Evolutionary conservation across 1,284 basidiomycete species (phyloP), one percentile per base, ranked within the genome.

Genomic region (Pseudozyma tsukubaensis): DNA sequence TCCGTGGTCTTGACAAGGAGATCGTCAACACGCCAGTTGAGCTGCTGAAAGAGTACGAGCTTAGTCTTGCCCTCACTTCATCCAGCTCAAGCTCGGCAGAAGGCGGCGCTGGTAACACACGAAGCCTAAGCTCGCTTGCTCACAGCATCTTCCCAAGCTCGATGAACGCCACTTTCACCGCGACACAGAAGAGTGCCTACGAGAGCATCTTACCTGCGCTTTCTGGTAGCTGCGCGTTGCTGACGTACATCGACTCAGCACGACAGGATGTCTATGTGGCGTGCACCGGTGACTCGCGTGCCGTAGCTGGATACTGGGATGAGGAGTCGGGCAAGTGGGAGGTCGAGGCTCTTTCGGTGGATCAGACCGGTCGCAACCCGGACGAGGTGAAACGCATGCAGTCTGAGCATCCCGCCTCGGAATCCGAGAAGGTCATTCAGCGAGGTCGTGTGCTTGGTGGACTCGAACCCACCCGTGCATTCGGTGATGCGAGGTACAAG

Each of bases 401-500:
- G 77, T 89, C 89, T 5, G 95, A 99, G 85, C 97, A 99, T 47
- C 84, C 84, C 2, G 82, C 87, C 43, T 89, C 90, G 32, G 95
- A 99, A 85, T 88, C 89, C 35, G 88, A 90, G 60, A 89, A 89
- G 47, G 94, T 98, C 40, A 92, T 99, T 79, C 88, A 89, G 73
- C 88, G 91, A 42, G 97, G 81, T 14, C 71, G 84, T 16, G 83
- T 85, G 37, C 70, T 97, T 54, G 97, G 97, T 36, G 93, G 94
- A 1, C 88, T 99, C 13, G 94, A 99, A 84, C 97, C 97, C 21
- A 92, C 92, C 29, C 89, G 97, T 66, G 94, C 96, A 1, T 96
- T 95, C 71, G 95, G 95, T 61, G 97, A 98, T 86, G 92, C 94
- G 3, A 89, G 93, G 35, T 99, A 98, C 87, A 97, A 99, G 79